Evolutionary conservation across 164 flowering plant species (phyloP), one percentile per base, ranked within the genome.

Genomic region (Annona cherimola): DNA sequence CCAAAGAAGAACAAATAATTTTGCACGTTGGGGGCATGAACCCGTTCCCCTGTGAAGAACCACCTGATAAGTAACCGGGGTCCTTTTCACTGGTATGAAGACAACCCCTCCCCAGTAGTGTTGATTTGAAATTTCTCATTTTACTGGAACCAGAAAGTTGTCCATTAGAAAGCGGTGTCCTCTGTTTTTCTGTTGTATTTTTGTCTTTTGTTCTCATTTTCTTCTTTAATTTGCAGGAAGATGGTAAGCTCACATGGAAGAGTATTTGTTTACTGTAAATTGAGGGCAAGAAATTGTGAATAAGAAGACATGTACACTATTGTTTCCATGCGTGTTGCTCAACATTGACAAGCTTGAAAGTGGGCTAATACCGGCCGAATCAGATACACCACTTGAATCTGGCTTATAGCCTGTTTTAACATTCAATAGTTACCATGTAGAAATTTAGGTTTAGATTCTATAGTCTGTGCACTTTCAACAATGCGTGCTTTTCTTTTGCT

Each of bases 251-350:
- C 44, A 64, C 18, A 14, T 40, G 67, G 42, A 69, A 11, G 50
- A 43, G 20, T 42, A 61, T 45, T 54, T 41, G 55, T 50, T 42
- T 65, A 61, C 71, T 69, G 67, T 71, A 75, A 59, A 83, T 80
- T 69, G 76, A 70, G 75, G 40, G 67, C 14, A 66, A 60, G 70
- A 60, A 71, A 68, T 76, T 86, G 89, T 81, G 87, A 81, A 84
- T 86, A 83, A 63, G 62, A 78, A 63, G 60, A 78, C 35, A 77
- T 79, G 84, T 83, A 84, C 74, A 84, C 83, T 79, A 77, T 77
- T 73, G 73, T 75, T 69, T 74, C 79, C 67, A 76, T 77, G 77
- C 70, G 73, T 73, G 67, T 74, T 69, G 67, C 77, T 77, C 79
- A 81, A 79, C 80, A 57, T 60, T 70, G 64, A 76, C 66, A 73